Evolutionary conservation across 805 yeast genomes (phyloP).

Genomic region (Isabelozyma pseudorhagii): DNA sequence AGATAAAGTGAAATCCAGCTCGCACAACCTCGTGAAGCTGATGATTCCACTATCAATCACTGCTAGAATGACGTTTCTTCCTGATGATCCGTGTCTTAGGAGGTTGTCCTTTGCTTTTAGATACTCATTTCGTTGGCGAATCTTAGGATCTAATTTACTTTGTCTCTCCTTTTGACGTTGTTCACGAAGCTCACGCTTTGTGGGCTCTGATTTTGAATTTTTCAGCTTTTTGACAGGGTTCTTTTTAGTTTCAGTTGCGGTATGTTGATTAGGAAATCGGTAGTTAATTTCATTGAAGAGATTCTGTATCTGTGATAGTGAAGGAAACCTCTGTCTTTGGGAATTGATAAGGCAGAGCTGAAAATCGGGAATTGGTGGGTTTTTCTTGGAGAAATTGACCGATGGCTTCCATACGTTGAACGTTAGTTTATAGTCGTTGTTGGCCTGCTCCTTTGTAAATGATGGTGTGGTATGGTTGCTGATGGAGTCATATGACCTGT

Average conservation of each 20-base stretch:
- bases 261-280: conserved; percentile 1
- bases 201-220: conserved; percentile 11
- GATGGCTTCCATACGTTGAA: conserved; percentile 86
- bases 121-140: conserved; percentile 24
- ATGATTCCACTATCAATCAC: conserved; percentile 73
- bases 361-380: conserved; percentile 73
- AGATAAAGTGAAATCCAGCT: conserved; percentile 44
- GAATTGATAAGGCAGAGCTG: conserved; percentile 61
- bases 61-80: conserved; percentile 57
- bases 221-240: conserved; percentile 6
- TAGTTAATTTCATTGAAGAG: conserved; percentile 18
- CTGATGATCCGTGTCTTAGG: conserved; percentile 49
- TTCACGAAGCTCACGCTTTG: conserved; percentile 22
- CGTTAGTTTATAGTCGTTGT: conserved; percentile 28
- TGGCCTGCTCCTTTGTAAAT: neutral
- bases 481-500: conserved; percentile 10
- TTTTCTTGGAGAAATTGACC: conserved; percentile 62
- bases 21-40: conserved; percentile 55
- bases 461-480: neutral
- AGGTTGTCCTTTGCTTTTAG: conserved; percentile 31
- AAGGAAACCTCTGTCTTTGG: conserved; percentile 44
- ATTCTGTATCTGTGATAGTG: conserved; percentile 35
- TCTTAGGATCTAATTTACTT: conserved; percentile 18
- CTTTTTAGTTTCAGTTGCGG: neutral
- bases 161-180: conserved; percentile 24